phyloP scores from a whole-genome alignment of 768 basidiomycete genomes.

The Tricholoma terreum region DNA sequence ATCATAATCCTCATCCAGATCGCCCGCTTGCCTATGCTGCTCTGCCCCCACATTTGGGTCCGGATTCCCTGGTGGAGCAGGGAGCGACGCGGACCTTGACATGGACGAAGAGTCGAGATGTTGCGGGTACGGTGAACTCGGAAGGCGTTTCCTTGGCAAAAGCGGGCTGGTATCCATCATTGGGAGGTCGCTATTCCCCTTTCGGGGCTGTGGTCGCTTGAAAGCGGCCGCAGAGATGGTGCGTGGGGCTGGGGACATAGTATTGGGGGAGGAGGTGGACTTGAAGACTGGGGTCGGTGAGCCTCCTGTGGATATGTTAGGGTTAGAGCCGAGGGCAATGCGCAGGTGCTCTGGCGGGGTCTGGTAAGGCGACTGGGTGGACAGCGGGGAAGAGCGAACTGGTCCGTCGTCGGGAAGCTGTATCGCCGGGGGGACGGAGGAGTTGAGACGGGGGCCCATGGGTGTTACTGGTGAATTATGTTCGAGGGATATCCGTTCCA shows the following conservation, averaged over 20 bases:
- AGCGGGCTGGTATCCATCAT: conserved; percentile 46
- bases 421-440: not conserved
- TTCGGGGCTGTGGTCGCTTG: conserved; percentile 45
- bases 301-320: not conserved
- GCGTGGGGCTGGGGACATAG: conserved; percentile 38
- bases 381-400: conserved; percentile 5
- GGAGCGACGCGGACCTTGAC: conserved; percentile 3
- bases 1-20: conserved; percentile 47
- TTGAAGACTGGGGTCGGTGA: conserved; percentile 11
- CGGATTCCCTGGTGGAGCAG: conserved; percentile 13
- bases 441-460: not conserved
- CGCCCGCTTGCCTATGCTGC: not conserved
- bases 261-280: conserved; percentile 13
- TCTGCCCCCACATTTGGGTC: conserved; percentile 1
- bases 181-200: conserved; percentile 21
- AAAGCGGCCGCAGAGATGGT: conserved; percentile 80
- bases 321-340: conserved; percentile 15
- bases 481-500: not conserved
- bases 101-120: conserved; percentile 16
- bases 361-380: conserved; percentile 30
- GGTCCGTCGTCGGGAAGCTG: not conserved
- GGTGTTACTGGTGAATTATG: not conserved
- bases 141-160: conserved; percentile 47
- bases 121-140: conserved; percentile 40
- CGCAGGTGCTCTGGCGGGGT: conserved; percentile 48